Evolutionary conservation across 139 green algal species (phyloP).

Genomic region (Micromonas commoda): DNA sequence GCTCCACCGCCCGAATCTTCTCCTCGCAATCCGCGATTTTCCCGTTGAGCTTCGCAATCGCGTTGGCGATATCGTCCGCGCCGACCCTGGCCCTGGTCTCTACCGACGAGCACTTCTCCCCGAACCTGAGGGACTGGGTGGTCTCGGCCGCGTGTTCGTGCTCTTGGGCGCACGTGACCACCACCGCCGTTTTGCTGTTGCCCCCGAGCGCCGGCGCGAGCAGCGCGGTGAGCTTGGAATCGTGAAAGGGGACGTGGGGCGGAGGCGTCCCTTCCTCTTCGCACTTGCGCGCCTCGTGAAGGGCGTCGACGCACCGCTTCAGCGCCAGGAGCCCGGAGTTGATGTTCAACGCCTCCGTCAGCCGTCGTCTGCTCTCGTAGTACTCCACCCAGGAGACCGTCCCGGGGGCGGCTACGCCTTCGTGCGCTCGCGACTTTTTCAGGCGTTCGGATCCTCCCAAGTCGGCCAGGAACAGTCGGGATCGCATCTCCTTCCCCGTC

Average conservation of each 20-base stretch:
- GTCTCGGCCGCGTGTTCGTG: conserved; percentile 26
- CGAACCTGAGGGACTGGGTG: conserved; percentile 32
- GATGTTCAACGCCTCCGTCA: conserved; percentile 32
- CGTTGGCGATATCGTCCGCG: background rate
- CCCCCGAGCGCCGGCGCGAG: conserved; percentile 15
- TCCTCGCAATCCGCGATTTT: background rate
- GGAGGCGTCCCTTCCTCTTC: conserved; percentile 9
- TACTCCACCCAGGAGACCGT: conserved; percentile 29
- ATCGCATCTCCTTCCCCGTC: background rate
- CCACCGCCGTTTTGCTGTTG: conserved; percentile 14
- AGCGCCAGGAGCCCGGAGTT: conserved; percentile 31
- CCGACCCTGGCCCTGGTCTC: background rate
- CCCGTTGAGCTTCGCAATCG: background rate
- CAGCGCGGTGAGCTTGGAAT: conserved; percentile 30
- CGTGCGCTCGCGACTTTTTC: conserved; percentile 27
- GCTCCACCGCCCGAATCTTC: background rate
- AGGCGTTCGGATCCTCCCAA: conserved; percentile 32
- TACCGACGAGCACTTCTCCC: conserved; percentile 8
- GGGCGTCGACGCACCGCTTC: conserved; percentile 36
- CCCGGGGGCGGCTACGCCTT: background rate
- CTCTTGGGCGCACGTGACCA: conserved; percentile 21
- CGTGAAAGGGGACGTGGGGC: conserved; percentile 37
- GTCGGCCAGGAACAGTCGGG: conserved; percentile 28
- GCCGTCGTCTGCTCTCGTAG: conserved; percentile 24
- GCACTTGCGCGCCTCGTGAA: background rate